These are phyloP conservation scores for Lepidium africanum DNA, from an alignment of 345 rosid species.

Conservation along the genomic window DNA sequence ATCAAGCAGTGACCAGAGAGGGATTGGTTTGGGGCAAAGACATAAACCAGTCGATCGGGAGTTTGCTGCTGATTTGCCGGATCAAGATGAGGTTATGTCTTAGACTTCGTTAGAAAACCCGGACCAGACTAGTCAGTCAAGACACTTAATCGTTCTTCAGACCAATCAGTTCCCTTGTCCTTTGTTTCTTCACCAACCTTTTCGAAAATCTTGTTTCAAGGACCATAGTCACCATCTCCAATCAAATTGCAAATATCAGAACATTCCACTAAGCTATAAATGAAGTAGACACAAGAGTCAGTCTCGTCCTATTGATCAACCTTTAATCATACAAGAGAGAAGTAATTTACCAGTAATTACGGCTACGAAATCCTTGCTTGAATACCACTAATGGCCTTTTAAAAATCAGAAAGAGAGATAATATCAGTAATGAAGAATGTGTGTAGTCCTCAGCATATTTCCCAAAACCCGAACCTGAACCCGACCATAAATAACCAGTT, in stretches of 20 bases:
- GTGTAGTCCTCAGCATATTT: too few species aligned
- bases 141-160: too few species aligned
- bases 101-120: too few species aligned
- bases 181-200: not conserved
- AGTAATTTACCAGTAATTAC: slow-evolving; percentile 56
- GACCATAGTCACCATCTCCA: slow-evolving; percentile 68
- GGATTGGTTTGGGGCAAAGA: too few species aligned
- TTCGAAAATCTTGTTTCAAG: slow-evolving; percentile 24
- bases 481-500: too few species aligned
- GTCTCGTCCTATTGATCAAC: not conserved
- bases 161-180: not conserved
- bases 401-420: not conserved
- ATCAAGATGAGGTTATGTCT: too few species aligned
- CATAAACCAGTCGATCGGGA: too few species aligned
- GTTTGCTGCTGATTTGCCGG: too few species aligned
- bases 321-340: not conserved
- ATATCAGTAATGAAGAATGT: not conserved
- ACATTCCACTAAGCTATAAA: slow-evolving; percentile 84
- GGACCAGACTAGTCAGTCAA: too few species aligned
- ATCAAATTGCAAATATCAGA: slow-evolving; percentile 86
- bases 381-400: slow-evolving; percentile 75
- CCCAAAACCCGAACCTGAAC: too few species aligned
- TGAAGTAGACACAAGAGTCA: not conserved
- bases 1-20: too few species aligned
- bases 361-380: slow-evolving; percentile 88